These are phyloP conservation scores for Lentinus brumalis DNA, from an alignment of 768 basidiomycete genomes.

Conservation along the genomic window DNA sequence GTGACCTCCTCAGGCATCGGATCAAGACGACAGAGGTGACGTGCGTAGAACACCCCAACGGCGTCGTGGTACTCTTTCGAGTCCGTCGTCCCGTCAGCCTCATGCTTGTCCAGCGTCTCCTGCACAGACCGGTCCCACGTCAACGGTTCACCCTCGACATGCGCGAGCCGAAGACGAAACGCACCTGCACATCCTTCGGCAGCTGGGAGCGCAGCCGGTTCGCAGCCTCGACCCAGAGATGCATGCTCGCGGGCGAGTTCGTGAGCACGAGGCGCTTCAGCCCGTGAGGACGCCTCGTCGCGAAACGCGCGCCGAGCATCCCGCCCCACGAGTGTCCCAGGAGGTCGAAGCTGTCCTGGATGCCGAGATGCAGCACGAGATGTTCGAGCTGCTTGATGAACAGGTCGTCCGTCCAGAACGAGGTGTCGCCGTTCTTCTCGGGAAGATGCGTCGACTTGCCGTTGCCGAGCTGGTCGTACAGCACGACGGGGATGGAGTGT, in stretches of 20 bases:
- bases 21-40: slow-evolving; percentile 40
- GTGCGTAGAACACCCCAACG: slow-evolving; percentile 40
- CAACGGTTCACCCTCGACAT: neutral
- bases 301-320: slow-evolving; percentile 45
- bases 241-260: slow-evolving; percentile 31
- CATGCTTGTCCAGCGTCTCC: slow-evolving; percentile 39
- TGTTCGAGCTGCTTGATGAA: slow-evolving; percentile 52
- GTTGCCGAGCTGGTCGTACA: slow-evolving; percentile 57
- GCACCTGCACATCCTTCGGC: slow-evolving; percentile 35
- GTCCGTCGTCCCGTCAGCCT: slow-evolving; percentile 44
- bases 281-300: slow-evolving; percentile 32
- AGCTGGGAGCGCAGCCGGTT: slow-evolving; percentile 29
- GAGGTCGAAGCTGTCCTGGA: slow-evolving; percentile 44
- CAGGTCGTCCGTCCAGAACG: slow-evolving; percentile 54
- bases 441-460: slow-evolving; percentile 57
- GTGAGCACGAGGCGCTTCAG: slow-evolving; percentile 35
- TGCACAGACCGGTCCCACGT: neutral
- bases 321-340: slow-evolving; percentile 47
- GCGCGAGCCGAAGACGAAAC: neutral
- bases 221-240: slow-evolving; percentile 34
- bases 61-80: slow-evolving; percentile 48
- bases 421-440: slow-evolving; percentile 43
- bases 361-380: slow-evolving; percentile 45
- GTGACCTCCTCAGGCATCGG: slow-evolving; percentile 32
- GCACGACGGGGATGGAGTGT: slow-evolving; percentile 46